A percentile compares a stretch with the other conserved stretches of the same genome.
phyloP scores from a whole-genome alignment of 495 filamentous ascomycete genomes.

The Tuber brumale region DNA sequence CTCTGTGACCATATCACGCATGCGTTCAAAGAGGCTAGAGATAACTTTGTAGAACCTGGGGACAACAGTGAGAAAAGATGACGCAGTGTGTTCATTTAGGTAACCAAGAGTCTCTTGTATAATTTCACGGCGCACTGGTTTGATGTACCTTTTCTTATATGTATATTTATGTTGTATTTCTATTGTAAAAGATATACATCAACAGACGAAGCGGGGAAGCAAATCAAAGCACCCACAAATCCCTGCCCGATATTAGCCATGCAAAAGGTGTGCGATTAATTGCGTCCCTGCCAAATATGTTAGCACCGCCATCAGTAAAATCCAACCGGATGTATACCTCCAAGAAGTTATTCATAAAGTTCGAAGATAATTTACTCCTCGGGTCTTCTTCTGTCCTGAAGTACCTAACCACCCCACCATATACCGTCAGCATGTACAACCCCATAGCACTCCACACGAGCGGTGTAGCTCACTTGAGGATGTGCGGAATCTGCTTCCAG shows the following conservation, averaged over 20 bases:
- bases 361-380: slow-evolving; percentile 66
- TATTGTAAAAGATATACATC: slow-evolving; percentile 29
- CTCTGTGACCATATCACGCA: slow-evolving; percentile 86
- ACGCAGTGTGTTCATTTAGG: not conserved
- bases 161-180: not conserved
- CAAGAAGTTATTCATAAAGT: slow-evolving; percentile 88
- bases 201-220: slow-evolving; percentile 26
- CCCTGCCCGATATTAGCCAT: not conserved
- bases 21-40: slow-evolving; percentile 64
- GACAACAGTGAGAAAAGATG: slow-evolving; percentile 9
- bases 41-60: slow-evolving; percentile 52
- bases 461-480: slow-evolving; percentile 63
- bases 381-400: slow-evolving; percentile 86
- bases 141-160: not conserved
- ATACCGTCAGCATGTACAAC: slow-evolving; percentile 6
- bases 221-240: slow-evolving; percentile 11
- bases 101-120: slow-evolving; percentile 8
- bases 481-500: slow-evolving; percentile 95
- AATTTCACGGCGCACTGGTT: slow-evolving; percentile 6
- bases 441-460: not conserved
- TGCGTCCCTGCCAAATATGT: slow-evolving; percentile 41
- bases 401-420: slow-evolving; percentile 43
- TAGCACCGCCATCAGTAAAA: slow-evolving; percentile 8
- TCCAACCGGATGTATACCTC: slow-evolving; percentile 53
- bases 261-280: slow-evolving; percentile 28